Percentiles rank a stretch among this genome's conserved stretches.
phyloP scores from a whole-genome alignment of 1,284 basidiomycete species.

The Cystobasidium slooffiae region DNA sequence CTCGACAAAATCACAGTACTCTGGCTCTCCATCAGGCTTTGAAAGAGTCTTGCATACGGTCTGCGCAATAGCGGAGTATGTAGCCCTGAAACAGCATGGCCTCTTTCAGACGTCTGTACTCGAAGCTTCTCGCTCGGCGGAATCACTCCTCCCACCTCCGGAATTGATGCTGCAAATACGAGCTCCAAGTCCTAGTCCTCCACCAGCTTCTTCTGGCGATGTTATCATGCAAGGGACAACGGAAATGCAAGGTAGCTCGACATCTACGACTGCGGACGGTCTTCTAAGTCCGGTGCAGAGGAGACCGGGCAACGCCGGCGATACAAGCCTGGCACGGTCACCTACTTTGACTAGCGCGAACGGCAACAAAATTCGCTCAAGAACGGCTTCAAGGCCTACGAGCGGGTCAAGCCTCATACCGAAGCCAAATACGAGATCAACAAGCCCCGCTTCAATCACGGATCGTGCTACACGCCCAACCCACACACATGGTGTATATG shows the following conservation, averaged over 20 bases:
- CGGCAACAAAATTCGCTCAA: conserved; percentile 41
- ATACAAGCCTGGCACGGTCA: not conserved
- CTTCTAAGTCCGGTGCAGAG: not conserved
- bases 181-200: conserved; percentile 35
- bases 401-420: not conserved
- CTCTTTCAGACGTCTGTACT: conserved; percentile 34
- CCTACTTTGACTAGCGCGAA: conserved; percentile 19
- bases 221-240: not conserved
- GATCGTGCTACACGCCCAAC: not conserved
- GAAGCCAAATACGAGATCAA: not conserved
- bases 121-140: conserved; percentile 34
- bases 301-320: not conserved
- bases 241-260: too few relatives aligned
- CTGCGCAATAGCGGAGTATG: conserved; percentile 46
- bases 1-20: too few relatives aligned
- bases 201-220: not conserved
- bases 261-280: not conserved
- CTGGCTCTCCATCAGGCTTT: conserved; percentile 37
- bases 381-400: conserved; percentile 16
- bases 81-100: conserved; percentile 46
- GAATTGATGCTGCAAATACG: conserved; percentile 1
- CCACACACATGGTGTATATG: conserved; percentile 43
- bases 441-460: not conserved
- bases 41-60: conserved; percentile 42
- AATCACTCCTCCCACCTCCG: conserved; percentile 13